Evolutionary conservation across 441 rosid species (phyloP), one percentile per base, ranked within the genome.

Genomic region (Pelargonium fulgidum): DNA sequence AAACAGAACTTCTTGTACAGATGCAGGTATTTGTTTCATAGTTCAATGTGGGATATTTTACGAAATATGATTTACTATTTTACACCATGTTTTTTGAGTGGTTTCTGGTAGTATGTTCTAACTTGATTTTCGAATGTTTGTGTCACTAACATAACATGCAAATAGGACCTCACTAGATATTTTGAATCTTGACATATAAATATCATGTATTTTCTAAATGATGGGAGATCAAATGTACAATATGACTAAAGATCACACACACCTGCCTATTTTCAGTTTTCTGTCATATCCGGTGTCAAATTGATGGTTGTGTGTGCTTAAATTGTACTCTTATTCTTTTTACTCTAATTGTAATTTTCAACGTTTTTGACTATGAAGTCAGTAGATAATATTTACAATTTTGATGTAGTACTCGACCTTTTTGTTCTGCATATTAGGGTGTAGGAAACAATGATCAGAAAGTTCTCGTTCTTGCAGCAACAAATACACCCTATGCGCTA

Each of bases 1-100:
- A 94, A 85, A 94, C 99, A 2, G 99, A 94, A 81, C 98, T 94
- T 76, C 98, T 94, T 63, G 99, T 94, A 75, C 99, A 94, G 83
- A 94, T 94, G 99, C 99, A 94, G 98, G 99, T 94, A 78, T 70
- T 58, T 69, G 1, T 59, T 62, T 64, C 44, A 47, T 66, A 12
- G 29, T 63, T 42, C 17, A 61, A 71, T 56, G 62, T 62, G 42
- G 20, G 68, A 11, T 6, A 50, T 12, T 50, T 47, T 47, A 47
- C n/a, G 12, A 47, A 10, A 8, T 11, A 2, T 12, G n/a, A 11
- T 2, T 47, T 47, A 12, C 12, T n/a, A 47, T 47, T 11, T 47
- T 10, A 29, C 36, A 29, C 6, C 36, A 29, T 29, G 36, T 29
- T 29, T 29, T 47, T 47, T 47, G 12, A 47, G 52, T 47, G 52